Evolutionary conservation across 768 basidiomycete genomes (phyloP), one percentile per base, ranked within the genome.

Genomic region (Zangia roseola): DNA sequence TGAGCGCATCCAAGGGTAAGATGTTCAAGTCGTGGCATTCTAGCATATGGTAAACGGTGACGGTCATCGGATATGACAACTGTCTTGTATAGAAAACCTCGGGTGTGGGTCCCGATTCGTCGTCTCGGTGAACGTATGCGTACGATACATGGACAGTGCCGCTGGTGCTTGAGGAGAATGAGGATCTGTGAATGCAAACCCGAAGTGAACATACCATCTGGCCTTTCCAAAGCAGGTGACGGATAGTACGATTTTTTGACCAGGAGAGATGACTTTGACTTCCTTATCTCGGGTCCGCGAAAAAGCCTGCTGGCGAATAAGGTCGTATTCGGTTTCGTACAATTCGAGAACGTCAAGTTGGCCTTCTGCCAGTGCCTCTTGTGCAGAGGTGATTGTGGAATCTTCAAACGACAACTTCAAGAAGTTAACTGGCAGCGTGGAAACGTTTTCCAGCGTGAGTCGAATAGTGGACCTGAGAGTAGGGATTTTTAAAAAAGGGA

Each of bases 31-130:
- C 76, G 54, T 85, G 79, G 58, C 90, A 91, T 65, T 95, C 91
- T 24, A 98, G 81, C 76, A 94, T 94, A 57, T 91, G 90, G 64
- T 97, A 97, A 12, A 98, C 97, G 4, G 94, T 95, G 50, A 97
- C 88, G 59, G 88, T 77, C 54, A 98, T 78, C 5, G 94, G 93
- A 62, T 92, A 92, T 25, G 86, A 81, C 44, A 97, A 68, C 60
- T 91, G 92, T 21, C 97, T 87, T 23, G 91, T 84, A 62, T 94
- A 81, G 67, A 98, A 95, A 35, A 82, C 68, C 41, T 80, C 74
- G 1, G 73, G 60, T 1, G 70, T 64, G 19, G 68, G 54, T 19
- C 63, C 58, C 24, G 65, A 49, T 25, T 58, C 54, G 56, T 61
- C 54, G 59, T 66, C 45, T 30, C 81, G 81, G 45, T 81, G 75